Evolutionary conservation across 2,329 filamentous ascomycete species (phyloP).

Genomic region (Chalaropsis thielavioides): DNA sequence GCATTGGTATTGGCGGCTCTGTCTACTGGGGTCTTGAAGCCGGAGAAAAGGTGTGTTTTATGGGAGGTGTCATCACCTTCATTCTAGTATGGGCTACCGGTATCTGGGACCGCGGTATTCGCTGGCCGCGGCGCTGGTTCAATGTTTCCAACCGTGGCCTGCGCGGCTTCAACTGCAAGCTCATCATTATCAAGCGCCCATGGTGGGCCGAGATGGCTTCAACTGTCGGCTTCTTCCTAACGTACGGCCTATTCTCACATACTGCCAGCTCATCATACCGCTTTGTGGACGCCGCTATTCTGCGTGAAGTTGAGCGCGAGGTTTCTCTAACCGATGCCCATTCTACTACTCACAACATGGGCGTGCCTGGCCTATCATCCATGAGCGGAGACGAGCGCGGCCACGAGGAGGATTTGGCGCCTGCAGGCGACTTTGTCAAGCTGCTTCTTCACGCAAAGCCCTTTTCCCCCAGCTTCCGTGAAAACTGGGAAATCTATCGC

Average conservation of each 20-base stretch:
- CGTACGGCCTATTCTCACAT: constrained; percentile 57
- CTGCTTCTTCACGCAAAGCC: constrained; percentile 83
- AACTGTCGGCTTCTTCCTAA: constrained; percentile 61
- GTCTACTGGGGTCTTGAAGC: constrained; percentile 95
- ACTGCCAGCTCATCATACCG: constrained; percentile 57
- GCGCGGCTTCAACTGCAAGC: constrained; percentile 86
- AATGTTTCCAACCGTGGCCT: constrained; percentile 78
- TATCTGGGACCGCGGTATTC: constrained; percentile 87
- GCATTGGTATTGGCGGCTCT: constrained; percentile 74
- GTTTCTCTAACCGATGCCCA: constrained; percentile 34
- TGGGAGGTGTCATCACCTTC: constrained; percentile 76
- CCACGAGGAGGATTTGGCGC: constrained; percentile 78
- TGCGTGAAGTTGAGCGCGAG: constrained; percentile 46
- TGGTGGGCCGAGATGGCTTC: constrained; percentile 69
- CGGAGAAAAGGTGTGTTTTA: constrained; percentile 77
- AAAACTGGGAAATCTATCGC: constrained; percentile 93
- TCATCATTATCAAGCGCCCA: constrained; percentile 71
- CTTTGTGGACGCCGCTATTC: constrained; percentile 51
- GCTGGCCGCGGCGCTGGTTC: constrained; percentile 89
- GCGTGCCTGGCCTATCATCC: not conserved
- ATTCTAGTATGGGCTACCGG: constrained; percentile 86
- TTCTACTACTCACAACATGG: constrained; percentile 26
- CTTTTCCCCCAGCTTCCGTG: constrained; percentile 84
- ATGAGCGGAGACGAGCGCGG: constrained; percentile 42
- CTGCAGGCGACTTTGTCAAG: constrained; percentile 84